phyloP scores from a whole-genome alignment of 176 grass and related monocot genomes.

The Otatea glauca region DNA sequence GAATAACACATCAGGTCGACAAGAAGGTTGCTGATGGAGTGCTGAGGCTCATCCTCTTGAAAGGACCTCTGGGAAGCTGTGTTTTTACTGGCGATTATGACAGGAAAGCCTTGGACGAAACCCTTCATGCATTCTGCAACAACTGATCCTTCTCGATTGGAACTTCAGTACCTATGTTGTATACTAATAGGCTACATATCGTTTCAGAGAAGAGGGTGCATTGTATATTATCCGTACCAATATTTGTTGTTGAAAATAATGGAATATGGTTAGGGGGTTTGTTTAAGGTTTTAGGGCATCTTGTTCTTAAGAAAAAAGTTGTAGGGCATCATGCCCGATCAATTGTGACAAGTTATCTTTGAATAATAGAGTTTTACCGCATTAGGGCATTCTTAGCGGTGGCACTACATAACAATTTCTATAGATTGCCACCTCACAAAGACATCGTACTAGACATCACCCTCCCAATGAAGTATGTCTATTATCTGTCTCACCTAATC shows the following conservation, averaged over 20 bases:
- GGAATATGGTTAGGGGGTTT: background rate
- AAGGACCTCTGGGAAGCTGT: slow-evolving; percentile 84
- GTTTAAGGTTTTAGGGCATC: slow-evolving; percentile 4
- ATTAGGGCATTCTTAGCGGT: background rate
- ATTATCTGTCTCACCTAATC: too few species aligned
- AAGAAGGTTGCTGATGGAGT: slow-evolving; percentile 99
- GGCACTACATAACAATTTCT: too few species aligned
- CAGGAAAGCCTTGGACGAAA: slow-evolving; percentile 82
- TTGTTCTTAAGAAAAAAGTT: background rate
- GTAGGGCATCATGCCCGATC: background rate
- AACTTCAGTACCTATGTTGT: slow-evolving; percentile 29
- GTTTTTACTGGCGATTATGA: slow-evolving; percentile 94
- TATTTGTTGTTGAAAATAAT: slow-evolving; percentile 43
- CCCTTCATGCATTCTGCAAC: slow-evolving; percentile 76
- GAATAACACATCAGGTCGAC: slow-evolving; percentile 67
- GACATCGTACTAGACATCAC: too few species aligned
- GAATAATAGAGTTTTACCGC: background rate
- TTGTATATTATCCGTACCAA: slow-evolving; percentile 12
- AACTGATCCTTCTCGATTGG: slow-evolving; percentile 45
- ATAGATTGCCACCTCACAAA: too few species aligned
- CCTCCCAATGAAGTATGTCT: too few species aligned
- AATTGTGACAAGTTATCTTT: background rate
- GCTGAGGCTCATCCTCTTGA: slow-evolving; percentile 86
- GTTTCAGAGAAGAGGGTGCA: slow-evolving; percentile 13
- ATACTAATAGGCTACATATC: slow-evolving; percentile 44